phyloP scores from a whole-genome alignment of 176 grass and related monocot genomes.

The Avena insularis region DNA sequence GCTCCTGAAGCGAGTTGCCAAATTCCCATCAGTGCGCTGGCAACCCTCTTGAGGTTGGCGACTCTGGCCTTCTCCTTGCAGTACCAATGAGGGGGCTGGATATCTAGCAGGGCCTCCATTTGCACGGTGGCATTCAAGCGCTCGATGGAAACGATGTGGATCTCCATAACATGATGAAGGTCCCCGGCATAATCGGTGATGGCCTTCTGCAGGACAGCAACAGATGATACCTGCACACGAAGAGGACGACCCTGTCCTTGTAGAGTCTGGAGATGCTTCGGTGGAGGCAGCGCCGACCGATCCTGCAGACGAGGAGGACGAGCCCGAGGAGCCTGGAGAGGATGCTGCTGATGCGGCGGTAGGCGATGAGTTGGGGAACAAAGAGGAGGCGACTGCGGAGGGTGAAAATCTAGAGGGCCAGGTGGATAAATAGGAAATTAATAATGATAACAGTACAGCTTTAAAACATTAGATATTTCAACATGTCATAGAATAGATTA shows the following conservation, averaged over 20 bases:
- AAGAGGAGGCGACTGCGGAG: not conserved
- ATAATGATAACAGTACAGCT: too few species aligned
- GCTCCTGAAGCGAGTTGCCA: not conserved
- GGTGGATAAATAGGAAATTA: too few species aligned
- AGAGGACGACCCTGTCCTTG: not conserved
- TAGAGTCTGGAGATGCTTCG: not conserved
- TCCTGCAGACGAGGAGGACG: not conserved
- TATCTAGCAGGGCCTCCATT: not conserved
- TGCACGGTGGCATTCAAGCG: not conserved
- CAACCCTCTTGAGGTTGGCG: too few species aligned
- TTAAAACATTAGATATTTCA: too few species aligned
- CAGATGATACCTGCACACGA: not conserved
- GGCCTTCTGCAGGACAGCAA: not conserved
- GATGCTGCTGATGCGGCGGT: not conserved
- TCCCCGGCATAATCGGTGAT: not conserved
- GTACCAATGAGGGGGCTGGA: not conserved
- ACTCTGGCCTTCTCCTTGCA: too few species aligned
- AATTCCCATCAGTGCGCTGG: not conserved
- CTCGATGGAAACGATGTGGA: not conserved
- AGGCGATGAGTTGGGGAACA: not conserved
- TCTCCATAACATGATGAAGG: not conserved
- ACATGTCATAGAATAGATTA: too few species aligned
- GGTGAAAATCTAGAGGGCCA: not conserved
- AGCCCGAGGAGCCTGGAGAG: not conserved
- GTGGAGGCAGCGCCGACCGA: not conserved